phyloP scores from a whole-genome alignment of 1,139 yeast genomes.

The Cylindricascospora bacillispora region DNA sequence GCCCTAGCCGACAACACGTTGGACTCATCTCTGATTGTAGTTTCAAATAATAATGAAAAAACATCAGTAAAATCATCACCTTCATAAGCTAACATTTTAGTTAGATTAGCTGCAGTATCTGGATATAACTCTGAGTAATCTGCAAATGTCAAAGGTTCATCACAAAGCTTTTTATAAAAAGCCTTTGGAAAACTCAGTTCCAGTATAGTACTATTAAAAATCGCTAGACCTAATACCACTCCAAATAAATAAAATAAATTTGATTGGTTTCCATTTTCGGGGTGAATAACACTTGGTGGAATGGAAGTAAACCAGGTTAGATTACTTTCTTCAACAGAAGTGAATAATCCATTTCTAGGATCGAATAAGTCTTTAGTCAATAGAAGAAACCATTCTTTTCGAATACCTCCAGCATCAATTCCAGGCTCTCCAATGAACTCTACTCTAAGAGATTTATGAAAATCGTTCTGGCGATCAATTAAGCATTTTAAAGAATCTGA shows the following conservation, averaged over 20 bases:
- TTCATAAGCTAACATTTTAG: constrained; percentile 38
- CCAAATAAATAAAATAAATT: constrained; percentile 64
- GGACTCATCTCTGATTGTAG: constrained; percentile 31
- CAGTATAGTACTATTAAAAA: constrained; percentile 77
- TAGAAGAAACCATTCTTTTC: constrained; percentile 83
- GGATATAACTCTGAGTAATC: constrained; percentile 67
- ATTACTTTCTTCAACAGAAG: constrained; percentile 54
- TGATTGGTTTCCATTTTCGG: constrained; percentile 16
- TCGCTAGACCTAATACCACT: constrained; percentile 75
- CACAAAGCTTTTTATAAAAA: constrained; percentile 60
- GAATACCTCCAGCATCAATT: constrained; percentile 86
- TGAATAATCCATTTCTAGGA: constrained; percentile 51
- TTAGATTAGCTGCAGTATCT: constrained; percentile 44
- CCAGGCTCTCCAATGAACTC: constrained; percentile 85
- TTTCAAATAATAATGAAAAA: constrained; percentile 38
- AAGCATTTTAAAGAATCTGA: constrained; percentile 67
- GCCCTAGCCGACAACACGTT: constrained; percentile 18
- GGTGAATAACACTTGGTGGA: constrained; percentile 27
- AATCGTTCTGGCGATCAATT: constrained; percentile 38
- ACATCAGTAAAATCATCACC: constrained; percentile 34
- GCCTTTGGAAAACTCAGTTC: constrained; percentile 69
- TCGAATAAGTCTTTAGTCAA: constrained; percentile 58
- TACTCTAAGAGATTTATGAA: constrained; percentile 63
- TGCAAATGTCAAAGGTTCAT: constrained; percentile 39
- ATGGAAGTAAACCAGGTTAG: constrained; percentile 60